Percentiles rank a stretch among this genome's conserved stretches.
These are phyloP conservation scores for Leishmania braziliensis DNA, from an alignment of 208 protist genomes.

Conservation along the genomic window DNA sequence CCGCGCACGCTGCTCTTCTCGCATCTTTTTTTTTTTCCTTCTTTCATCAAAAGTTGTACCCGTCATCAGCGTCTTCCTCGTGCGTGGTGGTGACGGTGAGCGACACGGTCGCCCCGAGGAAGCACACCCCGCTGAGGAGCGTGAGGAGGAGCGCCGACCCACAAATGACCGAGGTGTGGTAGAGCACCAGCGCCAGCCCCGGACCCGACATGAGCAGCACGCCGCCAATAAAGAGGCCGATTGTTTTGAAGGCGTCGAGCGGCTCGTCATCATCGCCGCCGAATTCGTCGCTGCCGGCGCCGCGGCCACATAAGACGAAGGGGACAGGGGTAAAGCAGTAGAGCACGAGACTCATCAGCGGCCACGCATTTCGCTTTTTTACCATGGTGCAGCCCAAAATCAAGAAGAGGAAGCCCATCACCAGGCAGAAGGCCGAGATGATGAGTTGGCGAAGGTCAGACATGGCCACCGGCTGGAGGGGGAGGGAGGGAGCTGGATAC, in stretches of 20 bases:
- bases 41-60: constrained; percentile 50
- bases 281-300: constrained; percentile 18
- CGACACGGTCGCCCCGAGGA: constrained; percentile 16
- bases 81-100: background rate
- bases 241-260: constrained; percentile 37
- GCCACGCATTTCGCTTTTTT: constrained; percentile 43
- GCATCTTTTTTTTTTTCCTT: background rate
- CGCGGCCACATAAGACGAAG: constrained; percentile 57
- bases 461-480: constrained; percentile 23
- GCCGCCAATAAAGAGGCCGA: constrained; percentile 72
- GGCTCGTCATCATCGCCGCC: constrained; percentile 28
- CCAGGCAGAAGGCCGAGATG: constrained; percentile 53
- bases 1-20: background rate
- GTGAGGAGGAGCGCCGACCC: constrained; percentile 48
- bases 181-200: constrained; percentile 57
- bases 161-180: constrained; percentile 56
- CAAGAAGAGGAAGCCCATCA: constrained; percentile 55
- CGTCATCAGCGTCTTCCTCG: constrained; percentile 31
- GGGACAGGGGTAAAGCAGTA: constrained; percentile 59
- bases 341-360: constrained; percentile 57
- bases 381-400: constrained; percentile 67
- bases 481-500: background rate
- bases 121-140: constrained; percentile 39
- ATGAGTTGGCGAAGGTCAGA: constrained; percentile 49
- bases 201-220: constrained; percentile 60